These are phyloP conservation scores for Backusella macrospora DNA, from an alignment of 192 early-diverging fungal genomes.

Conservation along the genomic window DNA sequence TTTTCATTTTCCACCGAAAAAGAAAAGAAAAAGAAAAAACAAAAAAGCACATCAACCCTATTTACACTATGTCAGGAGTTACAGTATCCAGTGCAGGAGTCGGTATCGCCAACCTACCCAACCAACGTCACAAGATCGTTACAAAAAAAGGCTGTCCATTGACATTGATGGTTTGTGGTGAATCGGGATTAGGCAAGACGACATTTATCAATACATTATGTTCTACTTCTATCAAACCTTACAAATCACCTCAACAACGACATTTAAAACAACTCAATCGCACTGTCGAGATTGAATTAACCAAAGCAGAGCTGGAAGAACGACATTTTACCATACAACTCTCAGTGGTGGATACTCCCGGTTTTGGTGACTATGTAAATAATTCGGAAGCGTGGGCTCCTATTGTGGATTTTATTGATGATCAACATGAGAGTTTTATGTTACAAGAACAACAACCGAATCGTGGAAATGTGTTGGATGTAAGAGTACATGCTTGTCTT, in stretches of 20 bases:
- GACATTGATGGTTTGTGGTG: slow-evolving; percentile 95
- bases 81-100: slow-evolving; percentile 38
- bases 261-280: slow-evolving; percentile 90
- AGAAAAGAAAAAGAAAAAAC: background rate
- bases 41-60: background rate
- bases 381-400: slow-evolving; percentile 96
- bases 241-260: slow-evolving; percentile 50
- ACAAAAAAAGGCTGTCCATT: slow-evolving; percentile 92
- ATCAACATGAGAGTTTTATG: slow-evolving; percentile 89
- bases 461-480: slow-evolving; percentile 85
- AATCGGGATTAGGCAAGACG: slow-evolving; percentile 95
- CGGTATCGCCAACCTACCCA: slow-evolving; percentile 93
- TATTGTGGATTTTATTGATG: slow-evolving; percentile 93
- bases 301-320: slow-evolving; percentile 98
- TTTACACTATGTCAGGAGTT: slow-evolving; percentile 32
- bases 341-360: slow-evolving; percentile 96
- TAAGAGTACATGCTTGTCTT: slow-evolving; percentile 91
- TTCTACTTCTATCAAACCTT: slow-evolving; percentile 64
- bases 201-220: slow-evolving; percentile 98
- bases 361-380: slow-evolving; percentile 98
- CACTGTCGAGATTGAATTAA: slow-evolving; percentile 98
- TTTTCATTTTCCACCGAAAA: background rate
- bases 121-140: slow-evolving; percentile 89
- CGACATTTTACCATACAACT: slow-evolving; percentile 91
- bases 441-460: slow-evolving; percentile 90